Conservation (phyloP, 441 rosid species). For the Erodium trifolium region DNA sequence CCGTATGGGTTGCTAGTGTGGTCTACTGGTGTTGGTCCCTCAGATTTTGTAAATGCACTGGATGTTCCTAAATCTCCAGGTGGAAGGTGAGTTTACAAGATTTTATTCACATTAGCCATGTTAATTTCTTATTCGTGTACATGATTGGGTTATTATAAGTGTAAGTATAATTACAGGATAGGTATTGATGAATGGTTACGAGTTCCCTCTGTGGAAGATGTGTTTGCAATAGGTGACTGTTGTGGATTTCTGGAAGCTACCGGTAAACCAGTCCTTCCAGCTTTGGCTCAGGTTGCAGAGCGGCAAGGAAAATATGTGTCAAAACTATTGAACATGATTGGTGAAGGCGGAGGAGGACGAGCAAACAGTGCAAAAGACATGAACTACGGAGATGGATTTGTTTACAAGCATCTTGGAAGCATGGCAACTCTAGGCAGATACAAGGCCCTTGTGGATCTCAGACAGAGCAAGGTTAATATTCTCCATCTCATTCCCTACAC, state of each 20-base stretch:
- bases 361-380: conserved; percentile 47
- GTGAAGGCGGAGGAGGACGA: conserved; percentile 58
- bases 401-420: conserved; percentile 84
- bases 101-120: neutral
- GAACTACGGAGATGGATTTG: conserved; percentile 55
- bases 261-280: conserved; percentile 76
- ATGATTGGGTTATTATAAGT: no score
- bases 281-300: conserved; percentile 91
- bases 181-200: conserved; percentile 81
- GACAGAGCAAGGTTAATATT: conserved; percentile 63
- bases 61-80: conserved; percentile 76
- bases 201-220: conserved; percentile 66
- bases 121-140: neutral
- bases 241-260: conserved; percentile 79
- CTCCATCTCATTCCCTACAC: neutral
- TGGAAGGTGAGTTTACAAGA: conserved; percentile 47
- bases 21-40: conserved; percentile 95
- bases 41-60: conserved; percentile 53
- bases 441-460: conserved; percentile 83
- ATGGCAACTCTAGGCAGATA: conserved; percentile 83
- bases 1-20: conserved; percentile 83
- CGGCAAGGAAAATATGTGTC: conserved; percentile 77
- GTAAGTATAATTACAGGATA: conserved; percentile 36
- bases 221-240: conserved; percentile 82
- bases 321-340: conserved; percentile 44